Base-by-base conservation (phyloP, 768 basidiomycete species). In the Leucocoprinus birnbaumii region DNA sequence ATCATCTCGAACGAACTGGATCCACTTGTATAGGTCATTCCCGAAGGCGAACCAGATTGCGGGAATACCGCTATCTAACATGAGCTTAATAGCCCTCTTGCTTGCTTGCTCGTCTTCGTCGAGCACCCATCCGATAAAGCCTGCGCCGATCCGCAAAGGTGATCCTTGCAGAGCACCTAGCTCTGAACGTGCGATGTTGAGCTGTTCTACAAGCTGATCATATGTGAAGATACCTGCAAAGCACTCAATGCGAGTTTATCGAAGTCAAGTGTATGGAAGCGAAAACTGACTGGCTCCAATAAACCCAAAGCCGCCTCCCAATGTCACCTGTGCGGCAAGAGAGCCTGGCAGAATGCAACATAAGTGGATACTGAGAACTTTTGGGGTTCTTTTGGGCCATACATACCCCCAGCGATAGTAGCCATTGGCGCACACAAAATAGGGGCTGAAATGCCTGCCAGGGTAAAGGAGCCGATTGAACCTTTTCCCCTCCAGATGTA, bases 41-140 rank as follows among this genome's bases (percentile, higher is more conserved):
- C 89, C 89, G 63, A 89, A 91, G 0, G 88, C 74, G 40, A 94
- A 74, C 89, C 90, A 93, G 51, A 93, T 68, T 5, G 86, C 85
- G 44, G 75, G 76, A 9, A 89, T 80, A 18, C 74, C 70, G 53
- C 76, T 74, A 48, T 82, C 76, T 48, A 90, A 73, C 7, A 80
- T 79, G 26, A 73, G 63, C 2, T 72, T 66, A 22, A 91, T 65
- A 25, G 83, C 60, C 14, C 74, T 68, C 24, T 73, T 61, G 3
- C 78, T 73, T 40, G 65, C 58, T 5, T 66, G 66, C n/a, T 68
- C 65, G 13, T 72, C 64, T 44, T 77, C 69, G 48, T 92, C 88
- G 16, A 92, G 75, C 57, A 76, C 76, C 87, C 87, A 94, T 13
- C 73, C 78, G 22, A 92, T 70, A 65, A 84, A 89, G 8, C 90